Conservation (phyloP, 495 filamentous ascomycete species). For the Podospora fimiseda region DNA sequence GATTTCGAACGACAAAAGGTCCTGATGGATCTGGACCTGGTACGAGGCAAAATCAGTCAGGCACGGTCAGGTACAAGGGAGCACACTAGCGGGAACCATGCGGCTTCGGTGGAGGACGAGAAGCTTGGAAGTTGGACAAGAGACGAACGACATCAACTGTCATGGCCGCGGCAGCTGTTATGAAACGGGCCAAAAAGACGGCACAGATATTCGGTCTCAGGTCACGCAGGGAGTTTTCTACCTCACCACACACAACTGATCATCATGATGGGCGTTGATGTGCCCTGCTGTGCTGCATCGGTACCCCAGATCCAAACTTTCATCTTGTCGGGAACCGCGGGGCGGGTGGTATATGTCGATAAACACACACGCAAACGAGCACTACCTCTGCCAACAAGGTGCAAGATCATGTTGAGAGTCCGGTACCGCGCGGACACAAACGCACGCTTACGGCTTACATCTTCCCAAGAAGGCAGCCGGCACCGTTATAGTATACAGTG, state of each 20-base stretch:
- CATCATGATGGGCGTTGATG: not conserved
- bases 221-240: slow-evolving; percentile 14
- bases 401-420: not conserved
- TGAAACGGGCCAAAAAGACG: not conserved
- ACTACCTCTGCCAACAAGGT: slow-evolving; percentile 2
- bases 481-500: not conserved
- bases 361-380: not conserved
- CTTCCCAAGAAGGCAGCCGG: slow-evolving; percentile 4
- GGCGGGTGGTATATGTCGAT: not conserved
- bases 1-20: not conserved
- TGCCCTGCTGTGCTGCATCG: not conserved
- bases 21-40: no score
- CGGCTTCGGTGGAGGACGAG: not conserved
- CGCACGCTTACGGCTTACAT: not conserved
- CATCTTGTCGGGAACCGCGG: slow-evolving; percentile 1
- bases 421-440: not conserved
- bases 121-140: not conserved
- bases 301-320: slow-evolving; percentile 6
- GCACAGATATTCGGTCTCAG: slow-evolving; percentile 15
- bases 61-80: not conserved
- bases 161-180: not conserved
- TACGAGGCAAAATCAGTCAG: not conserved
- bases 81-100: not conserved
- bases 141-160: not conserved
- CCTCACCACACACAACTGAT: not conserved